Base-by-base conservation (phyloP, 768 basidiomycete genomes). In the Floccularia luteovirens region DNA sequence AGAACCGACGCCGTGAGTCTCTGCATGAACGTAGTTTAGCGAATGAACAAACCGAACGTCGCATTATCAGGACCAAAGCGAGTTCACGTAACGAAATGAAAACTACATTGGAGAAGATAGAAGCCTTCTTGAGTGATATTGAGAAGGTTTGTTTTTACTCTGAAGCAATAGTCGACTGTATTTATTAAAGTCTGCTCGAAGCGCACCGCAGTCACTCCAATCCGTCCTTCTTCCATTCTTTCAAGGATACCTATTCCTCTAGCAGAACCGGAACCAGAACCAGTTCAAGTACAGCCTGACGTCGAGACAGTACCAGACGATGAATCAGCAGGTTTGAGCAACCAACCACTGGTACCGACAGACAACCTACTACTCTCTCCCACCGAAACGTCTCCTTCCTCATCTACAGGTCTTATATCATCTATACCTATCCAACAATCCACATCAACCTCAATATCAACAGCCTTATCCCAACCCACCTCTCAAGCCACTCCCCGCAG, bases 81-180 rank as follows among this genome's bases (percentile, higher is more conserved):
- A 60, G 65, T 36, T 63, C 67, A 10, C 67, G 74, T 46, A 61
- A 66, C 5, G 73, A 70, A 24, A 61, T 74, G 13, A 64, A 62
- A 31, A 57, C 54, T 19, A 76, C 68, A 21, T 60, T 89, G 3
- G 75, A 80, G 42, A 61, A 64, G 20, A 58, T 83, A 19, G 79
- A 88, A 36, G 50, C 51, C 1, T 66, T 72, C 43, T 61, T 82
- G 46, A 61, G 62, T 28, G 69, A 69, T 2, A 62, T 78, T 1
- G 70, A 77, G 36, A 62, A 75, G 58, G 85, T 84, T 13, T 20
- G 59, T 45, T 23, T 19, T 23, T 25, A 28, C 17, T 23, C 1
- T 3, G 10, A 36, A 39, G 34, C 27, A 14, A 19, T n/a, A 24
- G 30, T 8, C 8, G 27, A 8, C 14, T 14, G 16, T 8, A 22